A percentile compares a stretch with the other conserved stretches of the same genome.
Conservation (phyloP, 176 grass and related monocot species). For the Calamus simplicifolius region DNA sequence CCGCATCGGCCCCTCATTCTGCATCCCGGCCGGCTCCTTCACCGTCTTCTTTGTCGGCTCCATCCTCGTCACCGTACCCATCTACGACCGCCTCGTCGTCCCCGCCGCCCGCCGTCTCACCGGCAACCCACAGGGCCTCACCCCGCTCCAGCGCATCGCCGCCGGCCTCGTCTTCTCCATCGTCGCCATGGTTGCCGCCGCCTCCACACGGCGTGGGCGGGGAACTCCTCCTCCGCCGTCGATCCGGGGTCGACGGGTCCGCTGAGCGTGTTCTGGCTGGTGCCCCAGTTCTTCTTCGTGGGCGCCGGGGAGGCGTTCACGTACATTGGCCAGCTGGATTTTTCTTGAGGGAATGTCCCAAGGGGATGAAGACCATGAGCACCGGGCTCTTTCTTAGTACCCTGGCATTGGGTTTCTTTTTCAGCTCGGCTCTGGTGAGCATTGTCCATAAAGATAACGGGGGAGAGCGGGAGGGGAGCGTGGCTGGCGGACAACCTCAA, state of each 20-base stretch:
- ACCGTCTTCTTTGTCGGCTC: conserved; percentile 84
- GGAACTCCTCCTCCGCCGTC: not conserved
- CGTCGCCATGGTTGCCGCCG: conserved; percentile 58
- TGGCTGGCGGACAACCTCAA: conserved; percentile 82
- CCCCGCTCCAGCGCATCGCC: conserved; percentile 71
- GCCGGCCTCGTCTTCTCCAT: conserved; percentile 66
- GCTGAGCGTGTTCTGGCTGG: conserved; percentile 66
- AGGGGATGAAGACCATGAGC: conserved; percentile 99
- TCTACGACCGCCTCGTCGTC: conserved; percentile 67
- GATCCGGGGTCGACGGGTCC: not conserved
- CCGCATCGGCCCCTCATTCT: conserved; percentile 46
- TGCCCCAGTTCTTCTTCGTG: conserved; percentile 87
- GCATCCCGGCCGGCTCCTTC: conserved; percentile 65
- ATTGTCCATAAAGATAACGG: conserved; percentile 65
- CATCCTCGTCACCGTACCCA: conserved; percentile 70
- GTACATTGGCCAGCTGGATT: conserved; percentile 90
- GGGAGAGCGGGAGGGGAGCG: conserved; percentile 15
- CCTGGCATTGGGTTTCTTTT: conserved; percentile 74
- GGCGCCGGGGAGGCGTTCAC: conserved; percentile 93
- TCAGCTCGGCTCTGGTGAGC: conserved; percentile 70
- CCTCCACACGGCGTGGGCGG: not conserved
- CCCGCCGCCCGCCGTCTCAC: conserved; percentile 42
- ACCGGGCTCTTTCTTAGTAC: conserved; percentile 94
- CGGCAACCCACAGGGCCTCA: conserved; percentile 61
- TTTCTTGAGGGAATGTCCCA: conserved; percentile 92